phyloP scores from a whole-genome alignment of 306 rosid species.

The Quercus variabilis region DNA sequence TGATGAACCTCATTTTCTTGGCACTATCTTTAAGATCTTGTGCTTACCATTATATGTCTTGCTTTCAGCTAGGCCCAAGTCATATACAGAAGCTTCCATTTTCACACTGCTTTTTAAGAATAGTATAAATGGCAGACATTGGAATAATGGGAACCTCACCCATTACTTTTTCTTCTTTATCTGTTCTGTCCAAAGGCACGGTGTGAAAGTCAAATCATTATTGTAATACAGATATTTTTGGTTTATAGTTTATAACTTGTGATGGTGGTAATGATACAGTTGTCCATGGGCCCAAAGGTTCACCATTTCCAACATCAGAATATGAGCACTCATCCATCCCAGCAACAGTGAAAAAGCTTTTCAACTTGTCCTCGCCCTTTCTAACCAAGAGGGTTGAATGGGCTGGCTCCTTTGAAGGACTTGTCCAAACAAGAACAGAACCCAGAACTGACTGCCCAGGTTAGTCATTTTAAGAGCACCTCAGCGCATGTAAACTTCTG shows the following conservation, averaged over 20 bases:
- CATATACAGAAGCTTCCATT: constrained; percentile 3
- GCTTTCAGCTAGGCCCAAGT: constrained; percentile 6
- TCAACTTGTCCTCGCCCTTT: constrained; percentile 63
- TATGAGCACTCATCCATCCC: constrained; percentile 84
- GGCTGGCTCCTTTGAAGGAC: constrained; percentile 82
- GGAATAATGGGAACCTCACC: constrained; percentile 23
- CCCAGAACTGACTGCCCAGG: constrained; percentile 96
- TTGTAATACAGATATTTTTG: background rate
- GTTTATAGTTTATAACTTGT: background rate
- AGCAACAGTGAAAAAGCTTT: constrained; percentile 83
- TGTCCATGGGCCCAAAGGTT: constrained; percentile 82
- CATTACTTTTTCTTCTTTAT: background rate
- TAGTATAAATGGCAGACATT: constrained; percentile 5
- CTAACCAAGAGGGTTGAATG: constrained; percentile 79
- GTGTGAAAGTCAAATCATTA: constrained; percentile 5
- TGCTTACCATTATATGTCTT: background rate
- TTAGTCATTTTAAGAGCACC: constrained; percentile 22
- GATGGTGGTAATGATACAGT: constrained; percentile 43
- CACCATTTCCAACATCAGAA: constrained; percentile 71
- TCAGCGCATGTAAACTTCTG: no score
- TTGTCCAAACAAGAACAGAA: constrained; percentile 46
- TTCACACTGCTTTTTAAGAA: constrained; percentile 11
- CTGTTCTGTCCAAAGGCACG: constrained; percentile 2
- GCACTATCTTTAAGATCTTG: background rate
- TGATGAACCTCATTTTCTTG: background rate